Conservation (phyloP, 306 rosid species). For the Ziziphus jujuba region DNA sequence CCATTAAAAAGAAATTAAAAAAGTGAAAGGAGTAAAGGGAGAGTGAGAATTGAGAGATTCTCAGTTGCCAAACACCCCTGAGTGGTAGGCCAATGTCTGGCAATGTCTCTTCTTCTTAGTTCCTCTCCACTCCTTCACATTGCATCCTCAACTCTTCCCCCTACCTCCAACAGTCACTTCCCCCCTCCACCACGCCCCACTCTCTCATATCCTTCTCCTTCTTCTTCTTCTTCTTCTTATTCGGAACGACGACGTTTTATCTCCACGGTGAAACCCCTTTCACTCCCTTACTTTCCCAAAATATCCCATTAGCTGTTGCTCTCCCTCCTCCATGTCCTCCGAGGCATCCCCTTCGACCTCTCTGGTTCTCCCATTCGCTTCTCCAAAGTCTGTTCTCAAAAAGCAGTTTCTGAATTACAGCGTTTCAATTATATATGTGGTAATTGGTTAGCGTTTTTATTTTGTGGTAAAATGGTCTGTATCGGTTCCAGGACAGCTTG, state of each 20-base stretch:
- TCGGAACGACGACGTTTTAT: constrained; percentile 27
- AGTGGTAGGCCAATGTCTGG: too few relatives aligned
- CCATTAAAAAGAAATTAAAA: too few relatives aligned
- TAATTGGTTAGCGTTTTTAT: not conserved
- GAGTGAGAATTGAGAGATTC: too few relatives aligned
- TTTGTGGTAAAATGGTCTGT: constrained; percentile 9
- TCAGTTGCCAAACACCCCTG: too few relatives aligned
- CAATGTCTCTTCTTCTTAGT: too few relatives aligned
- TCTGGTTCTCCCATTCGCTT: constrained; percentile 47
- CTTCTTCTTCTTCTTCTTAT: too few relatives aligned
- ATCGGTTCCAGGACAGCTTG: constrained; percentile 53
- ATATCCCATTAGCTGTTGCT: constrained; percentile 38
- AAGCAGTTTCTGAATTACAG: not conserved
- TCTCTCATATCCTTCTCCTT: too few relatives aligned
- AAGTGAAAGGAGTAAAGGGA: too few relatives aligned
- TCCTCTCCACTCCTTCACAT: constrained; percentile 18
- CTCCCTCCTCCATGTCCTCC: constrained; percentile 37
- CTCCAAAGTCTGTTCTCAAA: too few relatives aligned
- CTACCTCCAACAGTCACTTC: constrained; percentile 16
- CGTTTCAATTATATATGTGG: not conserved
- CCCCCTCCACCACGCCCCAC: constrained; percentile 29
- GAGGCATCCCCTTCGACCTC: constrained; percentile 42
- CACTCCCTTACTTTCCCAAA: constrained; percentile 13
- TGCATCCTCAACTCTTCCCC: constrained; percentile 21
- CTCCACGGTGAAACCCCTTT: constrained; percentile 19